Evolutionary conservation across 768 basidiomycete genomes (phyloP), one percentile per base, ranked within the genome.

Genomic region (Lactifluus hygrophoroides): DNA sequence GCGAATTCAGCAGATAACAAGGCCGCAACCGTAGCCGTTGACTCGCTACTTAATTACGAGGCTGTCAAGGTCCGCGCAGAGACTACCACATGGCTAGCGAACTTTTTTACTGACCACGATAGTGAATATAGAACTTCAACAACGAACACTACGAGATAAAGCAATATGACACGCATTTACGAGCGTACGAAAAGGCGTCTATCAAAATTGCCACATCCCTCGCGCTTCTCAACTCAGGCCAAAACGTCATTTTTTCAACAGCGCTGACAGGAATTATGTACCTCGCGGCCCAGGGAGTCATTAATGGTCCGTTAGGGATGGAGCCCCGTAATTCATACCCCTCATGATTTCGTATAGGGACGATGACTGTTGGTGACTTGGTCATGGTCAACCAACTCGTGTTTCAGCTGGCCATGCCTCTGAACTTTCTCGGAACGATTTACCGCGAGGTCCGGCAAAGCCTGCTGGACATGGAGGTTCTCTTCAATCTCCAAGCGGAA

Each of bases 371-470:
- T 23, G 96, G 96, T 8, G 96, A 99, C 67, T 81, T 99, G 14
- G 96, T 99, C 65, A 98, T 99, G 95, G 88, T 96, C 65, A 99
- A 99, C 71, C 95, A 97, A 68, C 80, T 99, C 25, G 93, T 98
- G 34, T 99, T 99, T 76, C 96, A 99, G 68, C 76, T 99, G 0
- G 96, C 94, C 0, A 74, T 98, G 32, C 96, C 96, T 3, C 83
- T 99, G 60, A 98, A 98, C 73, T 99, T 99, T 74, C 75, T 99
- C 58, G 96, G 92, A 1, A 91, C 94, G 2, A 94, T 99, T 51
- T 99, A 99, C 67, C 90, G 96, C 48, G 96, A 99, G 69, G 82
- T 98, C 72, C 78, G 94, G 42, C 96, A 99, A 68, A 95, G 93
- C 69, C 73, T 99, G 42, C 80, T 99, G 46, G 96, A 99, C 70